phyloP scores from a whole-genome alignment of 2,329 filamentous ascomycete species.

The Alternaria brassicicola region DNA sequence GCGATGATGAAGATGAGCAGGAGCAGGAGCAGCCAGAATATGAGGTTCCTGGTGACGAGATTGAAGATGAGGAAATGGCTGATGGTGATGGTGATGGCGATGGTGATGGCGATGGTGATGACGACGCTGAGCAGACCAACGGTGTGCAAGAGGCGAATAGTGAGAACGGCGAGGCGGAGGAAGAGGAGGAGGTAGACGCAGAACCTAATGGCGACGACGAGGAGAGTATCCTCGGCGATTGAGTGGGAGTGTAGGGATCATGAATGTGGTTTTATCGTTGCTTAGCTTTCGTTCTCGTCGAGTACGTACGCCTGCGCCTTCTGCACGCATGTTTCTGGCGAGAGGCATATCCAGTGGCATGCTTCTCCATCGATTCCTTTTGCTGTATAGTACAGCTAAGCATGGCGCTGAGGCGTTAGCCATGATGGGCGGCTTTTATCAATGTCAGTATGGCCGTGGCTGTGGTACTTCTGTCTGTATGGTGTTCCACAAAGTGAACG shows the following conservation, averaged over 20 bases:
- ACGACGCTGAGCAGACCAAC: slow-evolving; percentile 50
- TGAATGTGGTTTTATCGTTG: slow-evolving; percentile 2
- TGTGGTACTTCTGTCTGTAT: neutral
- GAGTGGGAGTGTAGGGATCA: neutral
- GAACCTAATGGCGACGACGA: slow-evolving; percentile 39
- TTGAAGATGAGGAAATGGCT: slow-evolving; percentile 50
- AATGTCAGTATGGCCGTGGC: neutral
- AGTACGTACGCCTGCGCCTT: neutral
- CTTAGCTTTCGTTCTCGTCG: neutral
- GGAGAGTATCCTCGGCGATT: slow-evolving; percentile 54
- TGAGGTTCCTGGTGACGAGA: slow-evolving; percentile 37
- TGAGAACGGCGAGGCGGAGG: slow-evolving; percentile 38
- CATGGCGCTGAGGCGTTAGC: slow-evolving; percentile 19
- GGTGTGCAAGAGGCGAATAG: slow-evolving; percentile 44
- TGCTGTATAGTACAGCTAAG: slow-evolving; percentile 6
- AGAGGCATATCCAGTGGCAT: neutral
- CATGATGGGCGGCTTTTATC: neutral
- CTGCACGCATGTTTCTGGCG: neutral
- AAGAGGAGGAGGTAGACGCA: slow-evolving; percentile 34
- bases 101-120: slow-evolving; percentile 18
- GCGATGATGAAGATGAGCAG: slow-evolving; percentile 42
- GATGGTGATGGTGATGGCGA: slow-evolving; percentile 30
- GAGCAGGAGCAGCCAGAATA: slow-evolving; percentile 22
- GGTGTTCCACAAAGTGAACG: neutral
- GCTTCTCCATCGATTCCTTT: neutral